phyloP scores from a whole-genome alignment of 768 basidiomycete genomes.

The Lentinula edodes region DNA sequence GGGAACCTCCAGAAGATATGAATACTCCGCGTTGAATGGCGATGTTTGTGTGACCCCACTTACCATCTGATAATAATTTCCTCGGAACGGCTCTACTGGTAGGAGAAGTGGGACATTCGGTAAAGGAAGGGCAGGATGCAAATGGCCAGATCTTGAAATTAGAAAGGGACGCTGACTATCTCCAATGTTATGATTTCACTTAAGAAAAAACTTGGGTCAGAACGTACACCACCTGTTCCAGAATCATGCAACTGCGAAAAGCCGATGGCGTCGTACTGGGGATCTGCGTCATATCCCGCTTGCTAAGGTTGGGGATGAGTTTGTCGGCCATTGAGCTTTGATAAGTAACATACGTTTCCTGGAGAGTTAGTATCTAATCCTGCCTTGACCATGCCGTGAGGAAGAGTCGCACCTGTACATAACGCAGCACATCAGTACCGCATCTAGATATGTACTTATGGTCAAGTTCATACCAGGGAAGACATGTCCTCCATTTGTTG shows the following conservation, averaged over 20 bases:
- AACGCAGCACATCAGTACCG: not conserved
- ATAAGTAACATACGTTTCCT: constrained; percentile 37
- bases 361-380: constrained; percentile 67
- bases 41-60: constrained; percentile 2
- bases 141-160: constrained; percentile 61
- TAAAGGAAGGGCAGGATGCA: constrained; percentile 41
- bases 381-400: constrained; percentile 66
- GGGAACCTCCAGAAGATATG: constrained; percentile 30
- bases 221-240: constrained; percentile 30
- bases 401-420: constrained; percentile 49
- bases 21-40: no score
- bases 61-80: constrained; percentile 46
- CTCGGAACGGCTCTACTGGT: constrained; percentile 39
- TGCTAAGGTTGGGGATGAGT: constrained; percentile 24
- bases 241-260: constrained; percentile 60
- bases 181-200: not conserved
- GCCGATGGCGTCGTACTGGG: constrained; percentile 41
- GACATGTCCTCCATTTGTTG: constrained; percentile 58
- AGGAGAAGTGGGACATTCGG: constrained; percentile 46
- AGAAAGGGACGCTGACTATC: constrained; percentile 46
- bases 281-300: constrained; percentile 42
- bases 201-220: not conserved
- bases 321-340: not conserved
- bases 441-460: not conserved
- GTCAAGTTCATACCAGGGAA: constrained; percentile 45